Evolutionary conservation across 306 rosid species (phyloP), one percentile per base, ranked within the genome.

Genomic region (Quercus suber): DNA sequence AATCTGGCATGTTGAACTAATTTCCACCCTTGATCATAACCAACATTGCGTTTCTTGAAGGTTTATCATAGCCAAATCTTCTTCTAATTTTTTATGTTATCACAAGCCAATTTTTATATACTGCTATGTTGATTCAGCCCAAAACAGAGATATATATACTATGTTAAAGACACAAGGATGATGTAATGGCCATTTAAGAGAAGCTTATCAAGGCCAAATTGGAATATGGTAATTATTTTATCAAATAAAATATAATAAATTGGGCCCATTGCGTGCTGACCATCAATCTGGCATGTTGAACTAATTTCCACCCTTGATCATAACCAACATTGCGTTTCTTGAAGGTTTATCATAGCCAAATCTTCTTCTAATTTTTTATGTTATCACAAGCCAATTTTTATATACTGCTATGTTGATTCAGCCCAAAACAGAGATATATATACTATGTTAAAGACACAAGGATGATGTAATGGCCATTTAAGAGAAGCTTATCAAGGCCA

Each of bases 141-240:
- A 49, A 49, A 49, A 49, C 17, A 49, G 53, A 49, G 53, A 45
- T 45, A 45, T 11, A 45, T 45, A 45, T 45, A 45, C 13, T 12
- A 10, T 49, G 53, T 49, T 49, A 49, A 49, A 49, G 15, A 49
- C 53, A 49, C 1, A 10, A 74, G 25, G 5, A 61, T 1, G 17
- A 6, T 70, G 79, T 56, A 67, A 74, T 77, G 82, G 49, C 58
- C 21, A 20, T 70, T 71, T 58, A 20, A 57, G 28, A 49, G 17
- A 49, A 49, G 53, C 17, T 49, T 5, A 12, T 13, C 53, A 49
- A 3, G 53, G 53, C 1, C 4, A 49, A 49, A 58, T 20, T 25
- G 5, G 30, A 58, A 13, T 23, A 25, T 20, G 30, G 30, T 10
- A 49, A 49, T 49, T 12, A 49, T 10, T 20, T 20, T 58, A 10